A percentile compares a stretch with the other conserved stretches of the same genome.
Evolutionary conservation across 352 stramenopile species (phyloP).

Genomic region (Phytophthora sansomeana): DNA sequence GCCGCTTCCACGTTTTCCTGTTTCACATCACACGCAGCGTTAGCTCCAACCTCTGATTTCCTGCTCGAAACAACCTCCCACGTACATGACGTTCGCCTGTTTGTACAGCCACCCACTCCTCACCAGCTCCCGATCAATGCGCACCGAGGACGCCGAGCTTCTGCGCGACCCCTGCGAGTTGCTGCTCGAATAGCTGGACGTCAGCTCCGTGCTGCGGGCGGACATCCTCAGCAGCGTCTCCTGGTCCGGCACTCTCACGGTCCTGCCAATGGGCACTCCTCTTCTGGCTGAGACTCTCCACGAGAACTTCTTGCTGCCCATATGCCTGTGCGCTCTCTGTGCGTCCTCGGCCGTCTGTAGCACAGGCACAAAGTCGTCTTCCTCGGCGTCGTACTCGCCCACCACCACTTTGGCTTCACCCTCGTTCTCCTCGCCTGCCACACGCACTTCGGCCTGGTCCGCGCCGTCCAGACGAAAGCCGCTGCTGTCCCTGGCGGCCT

Average conservation of each 20-base stretch:
- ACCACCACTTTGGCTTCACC: conserved; percentile 42
- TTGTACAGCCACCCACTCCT: conserved; percentile 67
- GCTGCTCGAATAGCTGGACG: conserved; percentile 44
- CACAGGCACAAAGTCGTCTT: conserved; percentile 71
- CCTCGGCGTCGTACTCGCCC: conserved; percentile 48
- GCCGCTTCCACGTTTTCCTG: conserved; percentile 88
- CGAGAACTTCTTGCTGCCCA: conserved; percentile 61
- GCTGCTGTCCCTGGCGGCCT: conserved; percentile 48
- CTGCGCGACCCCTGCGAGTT: conserved; percentile 48
- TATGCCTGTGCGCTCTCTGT: conserved; percentile 36
- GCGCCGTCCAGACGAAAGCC: conserved; percentile 53
- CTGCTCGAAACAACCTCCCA: background rate
- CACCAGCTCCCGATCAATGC: conserved; percentile 58
- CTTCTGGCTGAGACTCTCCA: conserved; percentile 47
- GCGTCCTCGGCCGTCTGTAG: conserved; percentile 76
- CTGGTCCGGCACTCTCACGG: conserved; percentile 46
- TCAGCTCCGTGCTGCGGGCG: conserved; percentile 42
- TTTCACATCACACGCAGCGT: no score
- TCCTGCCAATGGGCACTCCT: conserved; percentile 32
- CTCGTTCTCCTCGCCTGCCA: conserved; percentile 46
- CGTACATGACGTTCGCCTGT: conserved; percentile 68
- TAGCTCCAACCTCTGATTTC: background rate
- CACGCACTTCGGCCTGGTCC: conserved; percentile 34
- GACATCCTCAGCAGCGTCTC: conserved; percentile 66
- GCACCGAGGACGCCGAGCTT: conserved; percentile 39